Evolutionary conservation across 2,329 filamentous ascomycete genomes (phyloP), one percentile per base, ranked within the genome.

Genomic region (Nannizziopsis barbatae): DNA sequence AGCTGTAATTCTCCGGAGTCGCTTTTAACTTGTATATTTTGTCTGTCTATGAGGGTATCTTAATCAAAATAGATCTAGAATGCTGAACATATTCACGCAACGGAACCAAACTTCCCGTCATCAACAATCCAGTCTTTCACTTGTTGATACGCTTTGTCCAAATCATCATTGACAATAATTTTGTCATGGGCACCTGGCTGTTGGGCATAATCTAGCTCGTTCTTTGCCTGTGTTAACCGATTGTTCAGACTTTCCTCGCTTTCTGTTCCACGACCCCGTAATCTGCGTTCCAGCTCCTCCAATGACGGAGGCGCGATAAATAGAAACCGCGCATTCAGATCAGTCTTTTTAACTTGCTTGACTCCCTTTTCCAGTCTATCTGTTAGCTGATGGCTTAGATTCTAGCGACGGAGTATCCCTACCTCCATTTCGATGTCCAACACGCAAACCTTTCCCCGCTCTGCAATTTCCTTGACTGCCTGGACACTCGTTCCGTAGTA

Each of bases 401-500:
- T 12, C 4, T 3, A 30, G 20, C 20, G 12, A 48, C 33, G 32
- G 27, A 27, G 41, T 42, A 32, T 18, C 15, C 39, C 20, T 63
- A 83, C 81, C 78, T 95, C 88, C 86, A 95, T 95, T 75, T 95
- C 90, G 62, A 95, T 96, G 65, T 96, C 90, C 57, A 95, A 71
- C 42, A 95, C 80, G 53, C 89, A 90, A 37, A 88, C 79, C 60
- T 75, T 76, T 43, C 81, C 83, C 68, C 81, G 79, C 52, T 78
- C 76, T 1, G 76, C 76, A 64, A 89, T 81, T 60, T 86, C 79
- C 65, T 82, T 76, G 54, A 95, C 86, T 22, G 86, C 86, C 66
- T 76, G 74, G 61, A 86, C 81, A 63, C 80, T 86, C 4, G 88
- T 95, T 49, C 89, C 89, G 69, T 95, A 95, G 61, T 79, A 72